These are phyloP conservation scores for Wallacemonas rigidus DNA, from an alignment of 208 protist genomes.

Conservation along the genomic window DNA sequence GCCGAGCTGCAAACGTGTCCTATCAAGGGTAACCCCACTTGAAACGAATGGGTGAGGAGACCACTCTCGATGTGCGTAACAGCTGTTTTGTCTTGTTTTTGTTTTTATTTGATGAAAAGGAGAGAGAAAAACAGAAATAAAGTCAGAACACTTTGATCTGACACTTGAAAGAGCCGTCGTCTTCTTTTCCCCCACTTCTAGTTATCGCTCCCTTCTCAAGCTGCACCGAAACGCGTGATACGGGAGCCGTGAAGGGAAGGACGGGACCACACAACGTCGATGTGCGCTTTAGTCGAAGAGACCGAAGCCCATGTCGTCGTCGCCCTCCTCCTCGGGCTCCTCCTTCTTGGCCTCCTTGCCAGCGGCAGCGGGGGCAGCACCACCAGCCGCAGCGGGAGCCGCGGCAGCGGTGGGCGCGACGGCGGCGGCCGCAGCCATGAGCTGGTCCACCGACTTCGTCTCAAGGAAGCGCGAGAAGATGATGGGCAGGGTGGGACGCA, in stretches of 20 bases:
- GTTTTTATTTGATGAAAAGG: background rate
- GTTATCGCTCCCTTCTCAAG: too few relatives aligned
- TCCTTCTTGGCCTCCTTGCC: conserved; percentile 27
- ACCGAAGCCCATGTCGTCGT: conserved; percentile 84
- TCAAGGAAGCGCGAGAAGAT: conserved; percentile 84
- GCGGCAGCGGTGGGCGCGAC: conserved; percentile 43
- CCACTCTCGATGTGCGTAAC: too few relatives aligned
- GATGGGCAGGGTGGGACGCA: conserved; percentile 78
- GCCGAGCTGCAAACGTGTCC: too few relatives aligned
- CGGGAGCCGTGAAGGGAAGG: conserved; percentile 19
- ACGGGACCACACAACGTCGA: background rate
- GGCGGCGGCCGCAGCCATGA: conserved; percentile 60
- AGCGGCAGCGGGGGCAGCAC: conserved; percentile 19
- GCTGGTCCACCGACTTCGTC: conserved; percentile 73
- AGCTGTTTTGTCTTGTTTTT: too few relatives aligned
- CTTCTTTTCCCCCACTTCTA: background rate
- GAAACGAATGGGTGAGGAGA: too few relatives aligned
- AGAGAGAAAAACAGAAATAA: conserved; percentile 1
- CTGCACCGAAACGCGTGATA: background rate
- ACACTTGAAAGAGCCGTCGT: background rate
- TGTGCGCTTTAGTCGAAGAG: conserved; percentile 57
- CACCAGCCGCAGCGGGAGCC: conserved; percentile 31
- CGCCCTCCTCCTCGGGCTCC: conserved; percentile 57
- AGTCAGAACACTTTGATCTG: background rate
- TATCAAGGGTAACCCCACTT: too few relatives aligned